A percentile compares a stretch with the other conserved stretches of the same genome.
Evolutionary conservation across 805 yeast species (phyloP).

Genomic region (Jamesozyma gamospora): DNA sequence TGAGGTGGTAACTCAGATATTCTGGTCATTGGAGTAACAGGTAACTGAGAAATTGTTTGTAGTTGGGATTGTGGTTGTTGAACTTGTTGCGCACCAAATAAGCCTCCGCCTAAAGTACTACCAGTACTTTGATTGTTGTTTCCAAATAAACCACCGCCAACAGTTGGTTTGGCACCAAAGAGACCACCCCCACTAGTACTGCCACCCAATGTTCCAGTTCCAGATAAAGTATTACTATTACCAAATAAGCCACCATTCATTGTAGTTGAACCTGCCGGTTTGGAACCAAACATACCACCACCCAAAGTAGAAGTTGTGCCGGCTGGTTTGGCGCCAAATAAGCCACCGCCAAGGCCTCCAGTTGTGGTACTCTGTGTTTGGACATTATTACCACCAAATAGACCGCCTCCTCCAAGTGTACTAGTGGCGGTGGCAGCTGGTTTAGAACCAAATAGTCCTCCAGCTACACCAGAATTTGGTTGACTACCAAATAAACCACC

Average conservation of each 20-base stretch:
- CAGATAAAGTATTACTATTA: slow-evolving; percentile 10
- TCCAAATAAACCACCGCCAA: slow-evolving; percentile 29
- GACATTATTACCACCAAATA: slow-evolving; percentile 25
- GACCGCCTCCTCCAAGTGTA: slow-evolving; percentile 19
- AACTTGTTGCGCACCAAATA: slow-evolving; percentile 27
- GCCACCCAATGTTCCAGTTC: neutral
- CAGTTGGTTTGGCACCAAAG: slow-evolving; percentile 16
- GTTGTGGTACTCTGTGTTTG: slow-evolving; percentile 2
- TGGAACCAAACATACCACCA: slow-evolving; percentile 17
- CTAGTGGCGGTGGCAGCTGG: slow-evolving; percentile 5
- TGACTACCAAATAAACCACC: slow-evolving; percentile 16
- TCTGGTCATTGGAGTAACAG: slow-evolving; percentile 62
- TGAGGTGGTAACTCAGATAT: slow-evolving; percentile 66
- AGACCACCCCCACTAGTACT: slow-evolving; percentile 13
- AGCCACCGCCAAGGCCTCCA: slow-evolving; percentile 12
- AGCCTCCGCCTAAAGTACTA: slow-evolving; percentile 18
- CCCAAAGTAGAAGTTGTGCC: slow-evolving; percentile 8
- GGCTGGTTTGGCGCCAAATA: slow-evolving; percentile 19
- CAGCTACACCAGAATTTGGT: neutral
- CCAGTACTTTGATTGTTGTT: slow-evolving; percentile 4
- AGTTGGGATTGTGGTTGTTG: slow-evolving; percentile 31
- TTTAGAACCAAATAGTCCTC: slow-evolving; percentile 16
- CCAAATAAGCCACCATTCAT: slow-evolving; percentile 29
- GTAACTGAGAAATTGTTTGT: slow-evolving; percentile 35
- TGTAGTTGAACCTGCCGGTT: slow-evolving; percentile 10